Conservation (phyloP, 768 basidiomycete genomes). For the Strobilomyces echinocephalus region DNA sequence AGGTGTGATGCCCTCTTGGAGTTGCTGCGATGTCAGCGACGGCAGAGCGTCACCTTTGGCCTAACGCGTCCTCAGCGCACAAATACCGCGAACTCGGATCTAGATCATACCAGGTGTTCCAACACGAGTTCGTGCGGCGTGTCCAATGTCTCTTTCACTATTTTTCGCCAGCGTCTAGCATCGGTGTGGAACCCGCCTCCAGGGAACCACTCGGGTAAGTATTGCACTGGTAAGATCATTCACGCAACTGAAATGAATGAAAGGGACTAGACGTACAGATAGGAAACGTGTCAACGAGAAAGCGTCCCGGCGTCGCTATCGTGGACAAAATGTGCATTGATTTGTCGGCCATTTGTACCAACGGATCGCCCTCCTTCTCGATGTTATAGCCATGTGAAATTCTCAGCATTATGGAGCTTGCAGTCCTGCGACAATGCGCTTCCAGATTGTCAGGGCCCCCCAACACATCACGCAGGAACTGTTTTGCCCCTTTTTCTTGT, state of each 20-base stretch:
- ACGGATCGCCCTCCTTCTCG: constrained; percentile 28
- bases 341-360: constrained; percentile 26
- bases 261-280: neutral
- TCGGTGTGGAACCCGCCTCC: neutral
- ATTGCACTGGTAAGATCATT: constrained; percentile 1
- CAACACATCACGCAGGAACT: constrained; percentile 2
- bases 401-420: constrained; percentile 30
- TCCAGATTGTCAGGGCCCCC: neutral
- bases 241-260: neutral
- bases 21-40: constrained; percentile 5
- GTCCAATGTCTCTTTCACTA: neutral
- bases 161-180: neutral
- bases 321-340: constrained; percentile 10
- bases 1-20: neutral
- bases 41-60: constrained; percentile 3
- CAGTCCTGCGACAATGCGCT: constrained; percentile 22
- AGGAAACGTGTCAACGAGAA: constrained; percentile 3
- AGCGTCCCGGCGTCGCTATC: constrained; percentile 2
- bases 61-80: neutral
- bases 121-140: neutral
- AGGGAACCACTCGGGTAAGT: constrained; percentile 6
- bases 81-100: neutral
- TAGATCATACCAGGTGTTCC: constrained; percentile 7
- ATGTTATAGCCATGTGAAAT: constrained; percentile 35
- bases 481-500: neutral